phyloP scores from a whole-genome alignment of 73 alveolate species.

The Stentor roeselii region DNA sequence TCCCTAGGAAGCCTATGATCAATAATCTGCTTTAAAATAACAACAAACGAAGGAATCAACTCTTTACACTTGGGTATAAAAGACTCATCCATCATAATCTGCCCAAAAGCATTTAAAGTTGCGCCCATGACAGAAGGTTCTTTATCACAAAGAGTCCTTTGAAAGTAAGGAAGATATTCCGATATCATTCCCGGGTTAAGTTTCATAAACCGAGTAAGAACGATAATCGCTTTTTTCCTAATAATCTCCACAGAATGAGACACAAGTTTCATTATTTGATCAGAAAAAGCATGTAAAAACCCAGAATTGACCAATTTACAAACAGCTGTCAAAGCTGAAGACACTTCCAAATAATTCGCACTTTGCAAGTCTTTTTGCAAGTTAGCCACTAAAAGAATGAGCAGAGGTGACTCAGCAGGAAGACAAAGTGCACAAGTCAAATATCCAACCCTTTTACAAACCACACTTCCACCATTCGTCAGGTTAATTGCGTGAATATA shows the following conservation, averaged over 20 bases:
- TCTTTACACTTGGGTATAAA: conserved; percentile 80
- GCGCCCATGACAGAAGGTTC: conserved; percentile 90
- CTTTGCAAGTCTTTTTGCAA: conserved; percentile 94
- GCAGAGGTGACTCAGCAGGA: conserved; percentile 77
- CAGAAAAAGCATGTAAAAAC: conserved; percentile 79
- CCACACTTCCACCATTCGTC: conserved; percentile 55
- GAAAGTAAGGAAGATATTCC: conserved; percentile 45
- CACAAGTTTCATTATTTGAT: conserved; percentile 81
- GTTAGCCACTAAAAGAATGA: conserved; percentile 91
- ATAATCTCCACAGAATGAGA: conserved; percentile 89
- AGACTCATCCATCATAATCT: conserved; percentile 46
- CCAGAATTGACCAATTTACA: conserved; percentile 83
- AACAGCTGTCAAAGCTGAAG: conserved; percentile 82
- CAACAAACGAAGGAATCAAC: conserved; percentile 86
- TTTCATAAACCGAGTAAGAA: neutral
- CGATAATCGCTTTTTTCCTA: conserved; percentile 75
- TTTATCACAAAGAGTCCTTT: conserved; percentile 77
- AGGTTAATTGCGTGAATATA: conserved; percentile 98
- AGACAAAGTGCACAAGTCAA: conserved; percentile 90
- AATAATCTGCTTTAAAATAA: conserved; percentile 73
- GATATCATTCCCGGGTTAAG: neutral
- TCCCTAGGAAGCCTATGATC: conserved; percentile 93
- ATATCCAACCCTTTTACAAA: conserved; percentile 72
- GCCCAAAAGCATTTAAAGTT: conserved; percentile 64
- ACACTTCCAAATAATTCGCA: conserved; percentile 83